Conservation (phyloP, 1,139 yeast genomes). For the Nakaseomyces uthaithaninus region DNA sequence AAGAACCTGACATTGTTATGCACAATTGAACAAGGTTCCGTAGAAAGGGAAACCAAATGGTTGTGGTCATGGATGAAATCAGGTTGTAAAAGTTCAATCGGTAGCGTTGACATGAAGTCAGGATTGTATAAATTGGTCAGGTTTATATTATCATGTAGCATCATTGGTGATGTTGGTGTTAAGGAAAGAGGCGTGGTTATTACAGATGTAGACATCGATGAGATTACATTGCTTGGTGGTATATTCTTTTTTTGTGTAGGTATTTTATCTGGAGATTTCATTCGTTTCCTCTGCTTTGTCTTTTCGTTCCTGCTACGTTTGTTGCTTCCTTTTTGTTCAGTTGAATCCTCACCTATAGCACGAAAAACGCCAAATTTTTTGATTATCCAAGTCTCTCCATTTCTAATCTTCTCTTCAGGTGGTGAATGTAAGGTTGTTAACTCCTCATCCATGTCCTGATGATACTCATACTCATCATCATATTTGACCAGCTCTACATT, state of each 20-base stretch:
- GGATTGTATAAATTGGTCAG: not conserved
- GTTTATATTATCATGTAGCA: not conserved
- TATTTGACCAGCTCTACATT: constrained; percentile 71
- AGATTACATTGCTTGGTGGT: not conserved
- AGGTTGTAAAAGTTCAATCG: constrained; percentile 2
- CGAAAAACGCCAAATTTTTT: constrained; percentile 86
- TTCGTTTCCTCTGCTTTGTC: not conserved
- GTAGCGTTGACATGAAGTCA: not conserved
- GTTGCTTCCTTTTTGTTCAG: constrained; percentile 3
- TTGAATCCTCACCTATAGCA: constrained; percentile 18
- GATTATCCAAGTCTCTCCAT: constrained; percentile 46
- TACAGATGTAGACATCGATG: not conserved
- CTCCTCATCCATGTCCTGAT: constrained; percentile 77
- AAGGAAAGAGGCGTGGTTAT: constrained; percentile 1
- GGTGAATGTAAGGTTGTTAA: constrained; percentile 55
- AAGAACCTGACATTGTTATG: constrained; percentile 63
- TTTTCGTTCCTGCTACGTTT: constrained; percentile 3
- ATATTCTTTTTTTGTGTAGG: constrained; percentile 1
- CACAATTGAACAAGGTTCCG: constrained; percentile 26
- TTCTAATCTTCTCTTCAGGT: constrained; percentile 36
- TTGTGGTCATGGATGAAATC: constrained; percentile 4
- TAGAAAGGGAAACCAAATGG: not conserved
- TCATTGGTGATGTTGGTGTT: constrained; percentile 4
- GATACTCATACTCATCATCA: constrained; percentile 54
- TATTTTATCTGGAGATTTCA: constrained; percentile 1